Evolutionary conservation across 176 grass and related monocot genomes (phyloP), one percentile per base, ranked within the genome.

Genomic region (Thalia dealbata): DNA sequence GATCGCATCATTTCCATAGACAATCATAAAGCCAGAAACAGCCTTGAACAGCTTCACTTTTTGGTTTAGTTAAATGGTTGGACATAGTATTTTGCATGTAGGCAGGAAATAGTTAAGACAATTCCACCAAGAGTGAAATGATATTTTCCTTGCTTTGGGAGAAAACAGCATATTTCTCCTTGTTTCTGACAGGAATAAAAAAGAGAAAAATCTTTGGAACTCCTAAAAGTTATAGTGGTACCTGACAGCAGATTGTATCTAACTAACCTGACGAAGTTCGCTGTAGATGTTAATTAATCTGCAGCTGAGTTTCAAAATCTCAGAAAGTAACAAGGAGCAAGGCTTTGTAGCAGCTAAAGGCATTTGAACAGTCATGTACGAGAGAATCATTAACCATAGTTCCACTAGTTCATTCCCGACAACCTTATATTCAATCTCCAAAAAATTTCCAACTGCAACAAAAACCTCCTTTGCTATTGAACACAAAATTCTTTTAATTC

Each of bases 241-340:
- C 19, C 42, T 68, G 65, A 65, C 44, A 19, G 19, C 19, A 6
- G 0, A 67, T 27, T 15, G 7, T 21, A 43, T 68, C 65, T 22
- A 19, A 91, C 88, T 61, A 77, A 97, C 95, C 87, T 93, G 90
- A 58, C 95, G 90, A 88, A 99, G 95, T 74, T 99, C 95, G 35
- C 87, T 82, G 74, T 84, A 99, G 78, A 87, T 82, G 68, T 62
- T 81, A 79, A 93, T 99, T 48, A 93, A 66, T 82, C 84, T 87
- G 50, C 81, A 81, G 14, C 87, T 78, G 76, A 93, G 76, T 62
- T 83, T 81, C 79, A 85, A 84, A 81, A 99, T 93, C 70, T 84
- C 82, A 73, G 86, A 88, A 80, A 81, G 71, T 77, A 93, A 72
- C 69, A 91, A 87, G 51, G 79, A 75, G 23, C 58, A 74, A 7